Conservation (phyloP, 371 early-diverging fungal species). For the Thermomucor indicae-seudaticae region DNA sequence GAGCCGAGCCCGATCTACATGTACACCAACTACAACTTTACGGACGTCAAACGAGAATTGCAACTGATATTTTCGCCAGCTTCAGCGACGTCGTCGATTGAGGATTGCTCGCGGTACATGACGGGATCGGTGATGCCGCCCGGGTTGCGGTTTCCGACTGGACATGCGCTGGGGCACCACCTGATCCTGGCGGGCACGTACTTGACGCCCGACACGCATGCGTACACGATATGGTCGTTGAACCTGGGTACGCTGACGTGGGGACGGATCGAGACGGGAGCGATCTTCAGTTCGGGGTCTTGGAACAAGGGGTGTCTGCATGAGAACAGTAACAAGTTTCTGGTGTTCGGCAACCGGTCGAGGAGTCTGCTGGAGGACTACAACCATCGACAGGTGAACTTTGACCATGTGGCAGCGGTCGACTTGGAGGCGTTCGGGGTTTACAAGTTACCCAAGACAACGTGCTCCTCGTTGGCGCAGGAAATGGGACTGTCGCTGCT, state of each 20-base stretch:
- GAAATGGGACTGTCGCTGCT: slow-evolving; percentile 55
- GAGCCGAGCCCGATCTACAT: slow-evolving; percentile 45
- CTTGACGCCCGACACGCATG: slow-evolving; percentile 55
- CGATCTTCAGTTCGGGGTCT: slow-evolving; percentile 60
- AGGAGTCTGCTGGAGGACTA: slow-evolving; percentile 68
- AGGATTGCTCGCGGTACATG: slow-evolving; percentile 59
- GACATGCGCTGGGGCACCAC: slow-evolving; percentile 64
- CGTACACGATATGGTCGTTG: slow-evolving; percentile 73
- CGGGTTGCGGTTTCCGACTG: slow-evolving; percentile 78
- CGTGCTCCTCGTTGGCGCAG: slow-evolving; percentile 30
- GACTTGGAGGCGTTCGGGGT: slow-evolving; percentile 62
- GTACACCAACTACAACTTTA: slow-evolving; percentile 81
- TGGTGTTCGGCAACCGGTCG: slow-evolving; percentile 66
- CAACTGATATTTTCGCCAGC: slow-evolving; percentile 57
- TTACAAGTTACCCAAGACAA: slow-evolving; percentile 32
- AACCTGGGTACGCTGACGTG: slow-evolving; percentile 61
- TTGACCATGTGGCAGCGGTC: slow-evolving; percentile 52
- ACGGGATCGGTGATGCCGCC: slow-evolving; percentile 61
- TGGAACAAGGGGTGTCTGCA: slow-evolving; percentile 79
- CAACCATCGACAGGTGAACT: slow-evolving; percentile 63
- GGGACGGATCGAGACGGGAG: slow-evolving; percentile 66
- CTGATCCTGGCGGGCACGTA: slow-evolving; percentile 74
- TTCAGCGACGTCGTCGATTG: slow-evolving; percentile 21
- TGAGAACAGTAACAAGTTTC: slow-evolving; percentile 48
- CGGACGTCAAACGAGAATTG: slow-evolving; percentile 67